Percentiles rank a stretch among this genome's conserved stretches.
Conservation (phyloP, 2,329 filamentous ascomycete species). For the Nemania sp. region DNA sequence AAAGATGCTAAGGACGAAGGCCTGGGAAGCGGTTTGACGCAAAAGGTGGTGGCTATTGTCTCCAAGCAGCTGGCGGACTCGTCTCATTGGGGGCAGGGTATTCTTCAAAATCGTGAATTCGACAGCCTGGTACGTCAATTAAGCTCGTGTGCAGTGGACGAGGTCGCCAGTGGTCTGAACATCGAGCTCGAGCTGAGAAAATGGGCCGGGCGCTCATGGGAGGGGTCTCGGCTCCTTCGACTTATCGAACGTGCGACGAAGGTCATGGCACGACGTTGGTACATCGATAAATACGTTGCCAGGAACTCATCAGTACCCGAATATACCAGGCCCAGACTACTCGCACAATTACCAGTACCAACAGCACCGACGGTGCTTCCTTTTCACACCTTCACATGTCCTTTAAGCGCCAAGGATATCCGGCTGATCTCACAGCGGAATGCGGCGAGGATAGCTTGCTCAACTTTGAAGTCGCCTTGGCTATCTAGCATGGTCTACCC, state of each 20-base stretch:
- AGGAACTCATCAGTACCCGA: conserved; percentile 59
- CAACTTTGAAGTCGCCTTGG: conserved; percentile 86
- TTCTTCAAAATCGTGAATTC: conserved; percentile 62
- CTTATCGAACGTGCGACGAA: conserved; percentile 84
- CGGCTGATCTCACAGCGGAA: conserved; percentile 95
- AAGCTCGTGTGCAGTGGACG: conserved; percentile 44
- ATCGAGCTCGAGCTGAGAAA: conserved; percentile 49
- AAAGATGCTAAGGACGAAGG: conserved; percentile 69
- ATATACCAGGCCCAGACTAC: conserved; percentile 76
- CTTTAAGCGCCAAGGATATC: conserved; percentile 87
- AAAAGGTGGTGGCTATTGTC: conserved; percentile 89
- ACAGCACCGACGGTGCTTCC: conserved; percentile 92
- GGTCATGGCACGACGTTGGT: conserved; percentile 81
- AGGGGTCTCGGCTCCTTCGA: conserved; percentile 82
- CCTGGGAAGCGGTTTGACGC: conserved; percentile 77
- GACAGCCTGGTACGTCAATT: conserved; percentile 56
- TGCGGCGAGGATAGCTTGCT: conserved; percentile 88
- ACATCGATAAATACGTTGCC: conserved; percentile 76
- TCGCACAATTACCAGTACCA: conserved; percentile 73
- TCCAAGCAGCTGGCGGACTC: conserved; percentile 85
- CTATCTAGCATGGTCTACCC: conserved; percentile 78
- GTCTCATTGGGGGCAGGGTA: conserved; percentile 79
- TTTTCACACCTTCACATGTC: conserved; percentile 97
- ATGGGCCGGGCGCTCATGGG: conserved; percentile 81
- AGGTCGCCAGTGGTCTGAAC: conserved; percentile 43